These are phyloP conservation scores for Scenedesmus sp. DNA, from an alignment of 163 green algal species.

Conservation along the genomic window DNA sequence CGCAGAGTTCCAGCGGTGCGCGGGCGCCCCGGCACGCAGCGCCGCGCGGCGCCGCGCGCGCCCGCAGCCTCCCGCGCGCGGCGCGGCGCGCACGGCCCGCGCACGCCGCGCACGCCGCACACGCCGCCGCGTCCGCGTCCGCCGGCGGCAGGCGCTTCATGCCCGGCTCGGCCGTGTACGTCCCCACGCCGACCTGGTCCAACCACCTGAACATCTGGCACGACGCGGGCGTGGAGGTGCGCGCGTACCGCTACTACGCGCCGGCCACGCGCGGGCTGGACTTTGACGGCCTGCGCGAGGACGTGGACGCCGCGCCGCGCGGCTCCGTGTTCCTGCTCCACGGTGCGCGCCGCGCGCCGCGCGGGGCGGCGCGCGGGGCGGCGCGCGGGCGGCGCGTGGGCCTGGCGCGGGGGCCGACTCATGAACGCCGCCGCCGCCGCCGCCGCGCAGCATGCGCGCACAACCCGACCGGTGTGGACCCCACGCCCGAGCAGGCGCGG, in stretches of 20 bases:
- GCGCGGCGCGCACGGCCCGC: too few species aligned
- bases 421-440: too few species aligned
- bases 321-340: conserved; percentile 88
- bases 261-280: conserved; percentile 71
- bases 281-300: conserved; percentile 72
- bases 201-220: conserved; percentile 82
- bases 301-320: conserved; percentile 66
- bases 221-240: conserved; percentile 48
- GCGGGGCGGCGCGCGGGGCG: too few species aligned
- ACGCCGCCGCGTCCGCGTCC: too few species aligned
- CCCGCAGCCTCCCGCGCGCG: too few species aligned
- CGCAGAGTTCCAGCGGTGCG: conserved; percentile 41
- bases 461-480: conserved; percentile 93
- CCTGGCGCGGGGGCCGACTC: too few species aligned
- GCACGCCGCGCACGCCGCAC: too few species aligned
- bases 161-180: conserved; percentile 75
- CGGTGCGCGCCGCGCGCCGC: conserved; percentile 41
- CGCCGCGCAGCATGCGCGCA: conserved; percentile 84
- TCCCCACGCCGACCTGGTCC: conserved; percentile 72
- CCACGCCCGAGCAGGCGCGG: conserved; percentile 74
- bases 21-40: too few species aligned
- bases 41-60: too few species aligned
- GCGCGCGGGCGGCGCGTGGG: too few species aligned
- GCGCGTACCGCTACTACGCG: conserved; percentile 74
- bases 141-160: conserved; percentile 81